Percentiles rank a stretch among this genome's conserved stretches.
phyloP scores from a whole-genome alignment of 2,329 filamentous ascomycete species.

The Beauveria varroae region DNA sequence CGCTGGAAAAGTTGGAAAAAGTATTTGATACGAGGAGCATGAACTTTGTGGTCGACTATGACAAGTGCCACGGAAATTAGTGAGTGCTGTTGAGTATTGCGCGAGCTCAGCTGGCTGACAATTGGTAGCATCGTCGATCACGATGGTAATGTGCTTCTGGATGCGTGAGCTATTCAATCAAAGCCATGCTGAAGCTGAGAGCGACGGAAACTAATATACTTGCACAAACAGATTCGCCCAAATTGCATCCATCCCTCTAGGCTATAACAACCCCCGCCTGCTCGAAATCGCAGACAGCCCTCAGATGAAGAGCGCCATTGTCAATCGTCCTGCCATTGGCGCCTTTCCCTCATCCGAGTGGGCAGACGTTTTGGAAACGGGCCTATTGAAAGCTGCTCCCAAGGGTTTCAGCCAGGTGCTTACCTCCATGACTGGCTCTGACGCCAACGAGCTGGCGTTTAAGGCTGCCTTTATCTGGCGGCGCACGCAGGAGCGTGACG shows the following conservation, averaged over 20 bases:
- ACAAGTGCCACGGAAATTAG: constrained; percentile 72
- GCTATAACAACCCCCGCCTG: constrained; percentile 83
- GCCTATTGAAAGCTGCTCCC: constrained; percentile 74
- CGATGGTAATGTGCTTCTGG: constrained; percentile 63
- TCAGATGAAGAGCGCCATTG: constrained; percentile 71
- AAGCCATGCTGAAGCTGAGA: neutral
- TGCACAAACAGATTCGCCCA: constrained; percentile 60
- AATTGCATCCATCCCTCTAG: constrained; percentile 86
- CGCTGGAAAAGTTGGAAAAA: constrained; percentile 61
- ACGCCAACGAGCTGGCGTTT: constrained; percentile 91
- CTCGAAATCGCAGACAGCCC: constrained; percentile 62
- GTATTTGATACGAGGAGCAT: constrained; percentile 82
- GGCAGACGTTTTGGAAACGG: constrained; percentile 69
- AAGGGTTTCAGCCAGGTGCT: constrained; percentile 83
- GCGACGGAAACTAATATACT: neutral
- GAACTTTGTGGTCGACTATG: constrained; percentile 76
- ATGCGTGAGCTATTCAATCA: constrained; percentile 45
- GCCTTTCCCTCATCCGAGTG: constrained; percentile 87
- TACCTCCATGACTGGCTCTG: constrained; percentile 80
- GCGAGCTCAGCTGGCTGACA: neutral
- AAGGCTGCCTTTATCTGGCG: constrained; percentile 95
- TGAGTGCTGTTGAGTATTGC: neutral
- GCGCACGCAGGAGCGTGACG: constrained; percentile 72
- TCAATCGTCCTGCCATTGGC: constrained; percentile 83
- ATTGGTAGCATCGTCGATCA: constrained; percentile 49